Evolutionary conservation across 331 rosid genomes (phyloP).

Genomic region (Telfairia occidentalis): DNA sequence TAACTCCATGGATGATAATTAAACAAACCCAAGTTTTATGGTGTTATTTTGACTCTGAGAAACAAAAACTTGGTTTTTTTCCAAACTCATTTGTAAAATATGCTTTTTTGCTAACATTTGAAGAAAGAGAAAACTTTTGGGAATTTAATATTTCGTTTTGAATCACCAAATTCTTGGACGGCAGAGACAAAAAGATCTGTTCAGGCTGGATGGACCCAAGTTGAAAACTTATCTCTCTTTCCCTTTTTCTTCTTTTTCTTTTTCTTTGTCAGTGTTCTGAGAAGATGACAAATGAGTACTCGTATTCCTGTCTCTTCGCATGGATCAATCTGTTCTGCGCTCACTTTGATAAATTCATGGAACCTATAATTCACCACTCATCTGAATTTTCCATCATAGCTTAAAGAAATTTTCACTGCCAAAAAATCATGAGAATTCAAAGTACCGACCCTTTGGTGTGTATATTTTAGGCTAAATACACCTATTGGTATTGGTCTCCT

Average conservation of each 20-base stretch:
- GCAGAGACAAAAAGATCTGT: neutral
- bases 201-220: neutral
- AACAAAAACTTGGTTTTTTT: neutral
- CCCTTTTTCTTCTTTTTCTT: neutral
- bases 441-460: neutral
- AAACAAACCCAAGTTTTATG: neutral
- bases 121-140: neutral
- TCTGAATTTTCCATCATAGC: neutral
- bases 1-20: neutral
- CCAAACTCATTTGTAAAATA: neutral
- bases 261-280: neutral
- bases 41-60: neutral
- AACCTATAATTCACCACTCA: neutral
- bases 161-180: neutral
- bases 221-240: neutral
- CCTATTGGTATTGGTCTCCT: too few species aligned
- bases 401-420: neutral
- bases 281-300: constrained; percentile 5
- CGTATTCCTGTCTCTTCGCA: neutral
- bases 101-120: neutral
- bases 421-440: neutral
- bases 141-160: neutral
- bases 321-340: neutral
- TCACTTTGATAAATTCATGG: constrained; percentile 7
- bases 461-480: too few species aligned